Conservation (phyloP, 495 filamentous ascomycete genomes). For the Tuber calosporum region DNA sequence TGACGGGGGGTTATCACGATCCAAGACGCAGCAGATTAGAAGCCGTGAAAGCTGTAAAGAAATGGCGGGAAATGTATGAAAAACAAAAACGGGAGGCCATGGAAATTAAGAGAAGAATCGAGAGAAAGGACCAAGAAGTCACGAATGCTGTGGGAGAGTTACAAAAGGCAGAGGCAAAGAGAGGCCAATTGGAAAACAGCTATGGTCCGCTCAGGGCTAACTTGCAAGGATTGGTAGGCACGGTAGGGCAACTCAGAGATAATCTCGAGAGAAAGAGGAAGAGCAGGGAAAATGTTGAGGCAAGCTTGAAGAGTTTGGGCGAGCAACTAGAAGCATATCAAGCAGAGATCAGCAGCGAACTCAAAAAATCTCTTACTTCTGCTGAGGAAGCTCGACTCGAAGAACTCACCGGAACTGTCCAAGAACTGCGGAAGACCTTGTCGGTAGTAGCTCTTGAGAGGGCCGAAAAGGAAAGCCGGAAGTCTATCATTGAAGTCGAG, state of each 20-base stretch:
- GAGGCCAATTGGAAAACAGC: slow-evolving; percentile 69
- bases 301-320: slow-evolving; percentile 63
- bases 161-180: slow-evolving; percentile 73
- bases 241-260: slow-evolving; percentile 65
- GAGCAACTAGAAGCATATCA: slow-evolving; percentile 67
- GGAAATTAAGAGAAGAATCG: slow-evolving; percentile 60
- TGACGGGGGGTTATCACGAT: slow-evolving; percentile 90
- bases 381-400: slow-evolving; percentile 79
- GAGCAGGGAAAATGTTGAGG: slow-evolving; percentile 65
- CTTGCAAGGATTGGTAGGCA: slow-evolving; percentile 60
- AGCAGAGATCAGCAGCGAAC: slow-evolving; percentile 71
- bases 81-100: slow-evolving; percentile 50
- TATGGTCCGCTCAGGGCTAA: slow-evolving; percentile 72
- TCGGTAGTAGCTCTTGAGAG: slow-evolving; percentile 65
- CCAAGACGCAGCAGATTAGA: slow-evolving; percentile 72
- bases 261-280: slow-evolving; percentile 64
- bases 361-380: slow-evolving; percentile 79
- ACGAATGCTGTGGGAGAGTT: slow-evolving; percentile 71
- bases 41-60: slow-evolving; percentile 67
- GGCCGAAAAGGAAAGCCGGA: slow-evolving; percentile 71
- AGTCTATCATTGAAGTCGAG: slow-evolving; percentile 71
- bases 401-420: slow-evolving; percentile 57
- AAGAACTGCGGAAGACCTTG: slow-evolving; percentile 65
- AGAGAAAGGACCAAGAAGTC: slow-evolving; percentile 75
- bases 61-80: slow-evolving; percentile 68